These are phyloP conservation scores for Rhizophlyctis rosea DNA, from an alignment of 192 early-diverging fungal genomes.

Conservation along the genomic window DNA sequence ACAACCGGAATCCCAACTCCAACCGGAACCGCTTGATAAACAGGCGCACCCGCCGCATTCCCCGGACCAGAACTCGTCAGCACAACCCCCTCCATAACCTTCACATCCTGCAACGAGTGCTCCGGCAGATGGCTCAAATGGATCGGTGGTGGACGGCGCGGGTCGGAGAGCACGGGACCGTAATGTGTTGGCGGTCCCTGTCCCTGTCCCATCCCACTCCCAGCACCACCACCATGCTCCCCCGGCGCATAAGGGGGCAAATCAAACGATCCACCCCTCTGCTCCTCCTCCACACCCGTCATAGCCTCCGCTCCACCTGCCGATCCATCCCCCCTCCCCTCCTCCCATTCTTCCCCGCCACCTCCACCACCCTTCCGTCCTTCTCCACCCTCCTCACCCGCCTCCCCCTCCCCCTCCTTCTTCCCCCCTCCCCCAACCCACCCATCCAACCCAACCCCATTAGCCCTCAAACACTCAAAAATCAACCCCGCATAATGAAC, in stretches of 20 bases:
- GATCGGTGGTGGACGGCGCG: not conserved
- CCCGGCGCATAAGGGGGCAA: not conserved
- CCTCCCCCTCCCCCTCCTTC: not conserved
- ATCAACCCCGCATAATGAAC: constrained; percentile 46
- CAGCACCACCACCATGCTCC: not conserved
- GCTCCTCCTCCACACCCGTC: no score
- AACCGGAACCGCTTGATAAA: no score
- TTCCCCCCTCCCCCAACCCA: not conserved
- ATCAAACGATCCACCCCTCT: no score
- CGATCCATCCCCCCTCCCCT: not conserved
- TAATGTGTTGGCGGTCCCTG: no score
- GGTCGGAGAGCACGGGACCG: not conserved
- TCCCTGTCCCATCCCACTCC: not conserved
- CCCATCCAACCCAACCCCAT: constrained; percentile 12
- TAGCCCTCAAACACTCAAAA: constrained; percentile 34
- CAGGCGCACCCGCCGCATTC: no score
- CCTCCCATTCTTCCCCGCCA: not conserved
- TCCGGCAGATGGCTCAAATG: no score
- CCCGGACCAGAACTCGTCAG: no score
- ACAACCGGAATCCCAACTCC: no score
- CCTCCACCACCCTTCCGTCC: not conserved
- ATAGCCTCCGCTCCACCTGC: not conserved
- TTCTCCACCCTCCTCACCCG: not conserved
- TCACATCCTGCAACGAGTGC: no score
- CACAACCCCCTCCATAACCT: no score